These are phyloP conservation scores for Tetradesmus obliquus DNA, from an alignment of 139 green algal species.

Conservation along the genomic window DNA sequence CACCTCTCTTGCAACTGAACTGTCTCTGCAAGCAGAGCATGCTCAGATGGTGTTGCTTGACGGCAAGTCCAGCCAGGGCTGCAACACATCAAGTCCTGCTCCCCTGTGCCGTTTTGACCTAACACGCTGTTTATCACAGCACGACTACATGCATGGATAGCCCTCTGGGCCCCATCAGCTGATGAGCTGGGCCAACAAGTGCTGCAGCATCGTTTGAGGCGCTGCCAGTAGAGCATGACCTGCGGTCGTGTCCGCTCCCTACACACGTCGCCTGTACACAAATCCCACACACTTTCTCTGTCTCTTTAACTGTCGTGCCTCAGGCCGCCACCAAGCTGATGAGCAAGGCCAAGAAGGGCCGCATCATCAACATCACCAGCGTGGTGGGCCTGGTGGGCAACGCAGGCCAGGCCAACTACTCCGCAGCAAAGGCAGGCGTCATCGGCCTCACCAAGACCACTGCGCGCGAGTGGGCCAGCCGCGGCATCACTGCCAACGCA, in stretches of 20 bases:
- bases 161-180: too few species aligned
- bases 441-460: slow-evolving; percentile 91
- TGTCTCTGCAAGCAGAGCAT: not conserved
- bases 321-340: slow-evolving; percentile 94
- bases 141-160: too few species aligned
- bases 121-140: too few species aligned
- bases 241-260: too few species aligned
- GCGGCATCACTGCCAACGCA: slow-evolving; percentile 88
- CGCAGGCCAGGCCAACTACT: slow-evolving; percentile 92
- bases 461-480: slow-evolving; percentile 81
- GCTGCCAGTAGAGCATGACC: too few species aligned
- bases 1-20: not conserved
- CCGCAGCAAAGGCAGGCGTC: slow-evolving; percentile 90
- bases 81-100: not conserved
- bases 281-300: not conserved
- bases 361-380: slow-evolving; percentile 98
- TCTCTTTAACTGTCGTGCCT: too few species aligned
- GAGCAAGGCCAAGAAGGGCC: slow-evolving; percentile 87
- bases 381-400: slow-evolving; percentile 97
- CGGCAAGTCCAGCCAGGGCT: too few species aligned
- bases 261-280: too few species aligned
- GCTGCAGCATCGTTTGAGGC: too few species aligned
- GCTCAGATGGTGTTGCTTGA: not conserved
- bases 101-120: too few species aligned
- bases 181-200: not conserved